These are phyloP conservation scores for Pseudopediastrum boryanum DNA, from an alignment of 139 green algal species.

Conservation along the genomic window DNA sequence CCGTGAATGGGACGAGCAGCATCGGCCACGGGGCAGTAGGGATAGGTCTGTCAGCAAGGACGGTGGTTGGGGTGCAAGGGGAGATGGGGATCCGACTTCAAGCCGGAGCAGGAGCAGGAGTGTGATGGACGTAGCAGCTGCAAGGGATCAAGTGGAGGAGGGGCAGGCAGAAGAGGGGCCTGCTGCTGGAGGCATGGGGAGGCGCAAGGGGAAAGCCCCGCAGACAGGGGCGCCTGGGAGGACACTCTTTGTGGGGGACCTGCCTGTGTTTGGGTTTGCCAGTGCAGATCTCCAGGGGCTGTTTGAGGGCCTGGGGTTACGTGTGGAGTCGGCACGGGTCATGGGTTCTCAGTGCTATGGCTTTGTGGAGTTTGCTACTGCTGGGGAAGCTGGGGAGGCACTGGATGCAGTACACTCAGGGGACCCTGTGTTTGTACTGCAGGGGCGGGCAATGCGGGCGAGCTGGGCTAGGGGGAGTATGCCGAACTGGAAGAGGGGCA, in stretches of 20 bases:
- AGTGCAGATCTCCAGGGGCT: conserved; percentile 37
- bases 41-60: background rate
- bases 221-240: too few relatives aligned
- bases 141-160: too few relatives aligned
- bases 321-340: conserved; percentile 39
- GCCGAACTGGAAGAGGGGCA: conserved; percentile 46
- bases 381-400: conserved; percentile 27
- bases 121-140: too few relatives aligned
- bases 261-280: conserved; percentile 47
- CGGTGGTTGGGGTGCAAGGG: background rate
- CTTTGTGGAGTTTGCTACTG: conserved; percentile 55
- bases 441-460: conserved; percentile 42
- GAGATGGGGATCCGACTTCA: background rate
- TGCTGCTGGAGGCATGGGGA: too few relatives aligned
- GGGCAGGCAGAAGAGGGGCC: too few relatives aligned
- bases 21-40: too few relatives aligned
- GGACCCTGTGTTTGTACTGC: conserved; percentile 39
- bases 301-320: conserved; percentile 40
- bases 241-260: conserved; percentile 64
- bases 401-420: conserved; percentile 33
- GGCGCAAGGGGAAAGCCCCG: too few relatives aligned
- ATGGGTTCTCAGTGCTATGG: conserved; percentile 53
- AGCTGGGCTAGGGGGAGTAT: conserved; percentile 45
- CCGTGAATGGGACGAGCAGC: too few relatives aligned
- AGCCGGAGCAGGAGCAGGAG: background rate